Evolutionary conservation across 2,329 filamentous ascomycete species (phyloP).

Genomic region (Blastomyces gilchristii): DNA sequence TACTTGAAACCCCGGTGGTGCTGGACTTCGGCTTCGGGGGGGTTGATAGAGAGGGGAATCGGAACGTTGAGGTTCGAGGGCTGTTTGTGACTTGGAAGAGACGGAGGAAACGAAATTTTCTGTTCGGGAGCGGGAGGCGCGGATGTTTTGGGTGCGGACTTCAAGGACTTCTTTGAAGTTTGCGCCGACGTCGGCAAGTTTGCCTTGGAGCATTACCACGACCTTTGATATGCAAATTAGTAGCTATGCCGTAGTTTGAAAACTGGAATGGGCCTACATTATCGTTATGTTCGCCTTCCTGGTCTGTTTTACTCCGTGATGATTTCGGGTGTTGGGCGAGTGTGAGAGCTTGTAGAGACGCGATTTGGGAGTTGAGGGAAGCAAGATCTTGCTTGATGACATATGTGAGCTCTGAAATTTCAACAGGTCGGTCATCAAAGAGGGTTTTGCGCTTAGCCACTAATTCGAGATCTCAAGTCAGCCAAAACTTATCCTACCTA

Average conservation of each 20-base stretch:
- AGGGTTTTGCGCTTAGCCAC: slow-evolving; percentile 94
- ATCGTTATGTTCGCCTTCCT: slow-evolving; percentile 95
- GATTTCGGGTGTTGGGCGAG: slow-evolving; percentile 61
- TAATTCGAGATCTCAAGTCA: slow-evolving; percentile 23
- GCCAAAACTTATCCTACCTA: neutral
- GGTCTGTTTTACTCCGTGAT: slow-evolving; percentile 43
- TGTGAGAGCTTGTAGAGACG: slow-evolving; percentile 65
- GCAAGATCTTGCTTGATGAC: slow-evolving; percentile 97
- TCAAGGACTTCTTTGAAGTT: slow-evolving; percentile 98
- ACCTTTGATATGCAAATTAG: slow-evolving; percentile 35
- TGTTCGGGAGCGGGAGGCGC: slow-evolving; percentile 80
- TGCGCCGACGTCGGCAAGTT: slow-evolving; percentile 80
- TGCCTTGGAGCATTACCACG: slow-evolving; percentile 79
- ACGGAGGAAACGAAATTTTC: slow-evolving; percentile 95
- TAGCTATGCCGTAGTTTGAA: slow-evolving; percentile 4
- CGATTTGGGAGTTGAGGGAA: slow-evolving; percentile 75
- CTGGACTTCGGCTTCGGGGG: slow-evolving; percentile 55
- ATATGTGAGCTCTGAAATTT: slow-evolving; percentile 94
- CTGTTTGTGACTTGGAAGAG: slow-evolving; percentile 59
- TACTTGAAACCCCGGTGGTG: slow-evolving; percentile 41
- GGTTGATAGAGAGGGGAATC: slow-evolving; percentile 81
- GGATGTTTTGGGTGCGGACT: slow-evolving; percentile 93
- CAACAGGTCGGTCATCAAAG: slow-evolving; percentile 91
- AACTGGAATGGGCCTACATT: slow-evolving; percentile 47
- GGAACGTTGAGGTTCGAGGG: slow-evolving; percentile 56